These are phyloP conservation scores for Chalciporus pseudorubinellus DNA, from an alignment of 768 basidiomycete genomes.

Conservation along the genomic window DNA sequence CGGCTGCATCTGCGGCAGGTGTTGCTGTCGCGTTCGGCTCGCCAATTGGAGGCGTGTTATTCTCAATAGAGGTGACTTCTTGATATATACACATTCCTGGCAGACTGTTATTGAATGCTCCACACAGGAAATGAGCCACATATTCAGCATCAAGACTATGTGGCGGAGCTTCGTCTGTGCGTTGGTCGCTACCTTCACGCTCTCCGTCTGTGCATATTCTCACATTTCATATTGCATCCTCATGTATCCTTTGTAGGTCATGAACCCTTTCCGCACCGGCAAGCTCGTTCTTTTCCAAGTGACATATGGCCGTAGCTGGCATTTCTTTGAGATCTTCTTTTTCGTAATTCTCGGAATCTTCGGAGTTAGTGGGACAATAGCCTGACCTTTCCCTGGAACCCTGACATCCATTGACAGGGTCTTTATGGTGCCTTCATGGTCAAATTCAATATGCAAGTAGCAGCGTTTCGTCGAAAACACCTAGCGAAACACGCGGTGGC, in stretches of 20 bases:
- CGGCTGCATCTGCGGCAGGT: slow-evolving; percentile 94
- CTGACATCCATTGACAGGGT: slow-evolving; percentile 53
- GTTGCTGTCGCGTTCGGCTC: slow-evolving; percentile 99
- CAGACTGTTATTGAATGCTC: background rate
- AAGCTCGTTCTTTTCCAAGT: slow-evolving; percentile 98
- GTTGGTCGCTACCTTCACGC: slow-evolving; percentile 91
- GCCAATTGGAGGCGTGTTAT: slow-evolving; percentile 95
- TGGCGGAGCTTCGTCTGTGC: slow-evolving; percentile 98
- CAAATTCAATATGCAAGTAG: slow-evolving; percentile 94
- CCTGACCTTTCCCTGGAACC: background rate
- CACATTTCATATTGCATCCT: slow-evolving; percentile 20
- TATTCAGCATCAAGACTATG: slow-evolving; percentile 97
- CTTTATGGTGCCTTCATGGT: slow-evolving; percentile 96
- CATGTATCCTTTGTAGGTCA: slow-evolving; percentile 54
- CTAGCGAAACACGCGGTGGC: slow-evolving; percentile 78
- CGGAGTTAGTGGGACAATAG: slow-evolving; percentile 56
- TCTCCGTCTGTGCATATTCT: slow-evolving; percentile 65
- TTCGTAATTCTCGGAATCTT: slow-evolving; percentile 95
- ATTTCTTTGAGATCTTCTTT: slow-evolving; percentile 97
- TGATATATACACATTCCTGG: background rate
- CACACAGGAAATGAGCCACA: slow-evolving; percentile 93
- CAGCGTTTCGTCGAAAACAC: slow-evolving; percentile 91
- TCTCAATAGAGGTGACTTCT: slow-evolving; percentile 83
- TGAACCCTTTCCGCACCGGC: slow-evolving; percentile 98
- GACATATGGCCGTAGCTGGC: slow-evolving; percentile 97